Evolutionary conservation across 805 yeast genomes (phyloP), one percentile per base, ranked within the genome.

Genomic region (Schwanniomyces sp.): DNA sequence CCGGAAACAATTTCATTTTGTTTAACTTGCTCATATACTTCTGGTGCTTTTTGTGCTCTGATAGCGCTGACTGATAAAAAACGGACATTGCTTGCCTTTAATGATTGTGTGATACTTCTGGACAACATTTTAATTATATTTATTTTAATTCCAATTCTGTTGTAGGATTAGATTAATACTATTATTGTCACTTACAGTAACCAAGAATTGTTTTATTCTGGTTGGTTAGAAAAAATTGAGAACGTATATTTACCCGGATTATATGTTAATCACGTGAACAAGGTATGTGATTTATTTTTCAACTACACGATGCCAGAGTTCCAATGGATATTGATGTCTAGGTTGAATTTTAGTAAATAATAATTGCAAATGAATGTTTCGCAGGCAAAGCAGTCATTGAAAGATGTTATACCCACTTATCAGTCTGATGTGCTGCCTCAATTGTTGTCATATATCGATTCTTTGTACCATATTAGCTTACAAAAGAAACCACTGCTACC

Each of bases 1-100:
- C 96, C 96, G 49, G 86, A 80, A 47, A 85, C 70, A 30, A 82
- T 52, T 64, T 87, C 91, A 58, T 82, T 82, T 47, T 76, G 74
- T 25, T 47, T 55, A 26, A 53, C 41, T 37, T 52, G 61, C 21
- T 57, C 58, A 37, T 58, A 56, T 32, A 66, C 50, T 29, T 62
- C 62, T 9, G 70, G 60, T 17, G 58, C 55, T 28, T 52, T 50
- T 48, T 67, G 69, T 34, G 51, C 40, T 7, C 29, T 40, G 24
- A 49, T 40, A 14, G 45, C 38, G 16, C 60, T 47, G 39, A 50
- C 41, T 40, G 70, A 53, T 41, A 70, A 58, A 32, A 52, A 51
- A 49, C 74, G 74, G 10, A 46, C 52, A 51, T 51, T 32, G n/a
- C 26, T 3, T 14, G 34, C 46, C 53, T 41, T 43, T 16, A 47